Evolutionary conservation across 768 basidiomycete species (phyloP), one percentile per base, ranked within the genome.

Genomic region (Cystobasidium tubakii): DNA sequence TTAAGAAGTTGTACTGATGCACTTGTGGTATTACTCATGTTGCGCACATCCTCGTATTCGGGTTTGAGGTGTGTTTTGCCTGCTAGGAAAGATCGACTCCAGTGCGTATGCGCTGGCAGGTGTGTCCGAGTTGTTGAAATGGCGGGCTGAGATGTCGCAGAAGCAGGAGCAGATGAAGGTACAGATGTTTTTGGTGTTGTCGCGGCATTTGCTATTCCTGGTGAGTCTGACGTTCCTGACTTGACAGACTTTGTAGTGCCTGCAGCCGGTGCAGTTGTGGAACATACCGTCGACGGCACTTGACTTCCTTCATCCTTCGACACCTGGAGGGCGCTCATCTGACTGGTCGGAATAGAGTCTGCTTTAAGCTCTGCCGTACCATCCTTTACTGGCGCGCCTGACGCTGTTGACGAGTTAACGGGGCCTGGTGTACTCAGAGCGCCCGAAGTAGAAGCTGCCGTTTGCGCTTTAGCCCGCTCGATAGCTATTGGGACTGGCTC

Each of bases 11-110:
- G 76, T 9, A 80, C 80, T 27, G 81, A 81, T 36, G 79, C 78
- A 25, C 80, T 77, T 36, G 79, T 76, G 17, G 76, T 77, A 0
- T 79, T 75, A 1, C 78, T 75, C 13, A 82, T 66, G n/a, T 79
- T 76, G 10, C 80, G 78, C 4, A 83, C 69, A 57, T 80, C 78
- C 66, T 80, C 80, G 65, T 81, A 82, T 4, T 81, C 78, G 1
- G 82, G 81, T 50, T 81, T 81, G 53, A 82, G 77, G 1, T 81
- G 80, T 1, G 82, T 79, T 75, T 81, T 81, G n/a, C 80, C 82
- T 0, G 78, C 76, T 33, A 83, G 77, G 77, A 82, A 82, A 65
- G 80, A 81, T 42, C 82, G 80, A 10, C 81, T 82, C 79, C 81
- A 83, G 33, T 73, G 77, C 25, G 19, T 25, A 50, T 54, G 33